Conservation (phyloP, 73 alveolate genomes). For the Breviolum minutum region DNA sequence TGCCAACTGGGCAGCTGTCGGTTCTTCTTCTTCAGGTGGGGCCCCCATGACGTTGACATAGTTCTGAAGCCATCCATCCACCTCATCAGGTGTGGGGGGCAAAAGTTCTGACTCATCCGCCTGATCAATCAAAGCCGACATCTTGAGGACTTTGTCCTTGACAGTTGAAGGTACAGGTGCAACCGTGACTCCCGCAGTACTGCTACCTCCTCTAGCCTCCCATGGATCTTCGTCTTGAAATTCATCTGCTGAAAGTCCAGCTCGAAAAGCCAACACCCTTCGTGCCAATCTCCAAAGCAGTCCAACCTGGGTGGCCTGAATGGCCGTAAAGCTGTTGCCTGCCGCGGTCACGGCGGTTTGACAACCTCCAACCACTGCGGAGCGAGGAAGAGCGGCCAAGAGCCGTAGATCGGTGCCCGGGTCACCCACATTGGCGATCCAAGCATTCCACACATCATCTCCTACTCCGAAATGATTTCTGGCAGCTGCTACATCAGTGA, state of each 20-base stretch:
- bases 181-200: neutral
- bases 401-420: neutral
- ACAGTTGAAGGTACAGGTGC: neutral
- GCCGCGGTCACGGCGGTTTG: neutral
- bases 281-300: neutral
- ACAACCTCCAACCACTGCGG: neutral
- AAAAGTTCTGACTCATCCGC: neutral
- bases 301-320: neutral
- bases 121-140: neutral
- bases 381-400: neutral
- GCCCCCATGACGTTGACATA: neutral
- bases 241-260: neutral
- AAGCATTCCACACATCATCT: neutral
- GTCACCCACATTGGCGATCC: neutral
- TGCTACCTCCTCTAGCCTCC: neutral
- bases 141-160: conserved; percentile 1
- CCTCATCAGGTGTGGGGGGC: neutral
- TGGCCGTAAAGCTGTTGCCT: neutral
- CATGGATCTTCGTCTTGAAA: neutral
- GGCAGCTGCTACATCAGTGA: too few species aligned
- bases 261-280: neutral
- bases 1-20: neutral
- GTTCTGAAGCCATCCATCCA: neutral
- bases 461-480: too few species aligned
- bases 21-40: neutral